Conservation (phyloP, 2,329 filamentous ascomycete genomes). For the Berkeleyomyces rouxiae region DNA sequence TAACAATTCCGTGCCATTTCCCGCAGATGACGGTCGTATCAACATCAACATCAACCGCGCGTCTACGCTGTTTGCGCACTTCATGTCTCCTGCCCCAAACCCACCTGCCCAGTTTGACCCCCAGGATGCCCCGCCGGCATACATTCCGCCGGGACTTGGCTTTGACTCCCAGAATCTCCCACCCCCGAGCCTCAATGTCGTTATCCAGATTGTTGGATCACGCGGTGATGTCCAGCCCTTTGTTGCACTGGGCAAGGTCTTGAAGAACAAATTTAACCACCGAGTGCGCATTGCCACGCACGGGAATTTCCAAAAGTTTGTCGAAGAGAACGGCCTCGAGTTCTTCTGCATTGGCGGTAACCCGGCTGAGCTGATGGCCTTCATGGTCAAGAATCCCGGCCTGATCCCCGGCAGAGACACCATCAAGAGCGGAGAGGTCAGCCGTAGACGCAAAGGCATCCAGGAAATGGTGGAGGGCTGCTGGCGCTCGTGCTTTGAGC, state of each 20-base stretch:
- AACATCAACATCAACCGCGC: constrained; percentile 67
- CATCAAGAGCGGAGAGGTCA: constrained; percentile 60
- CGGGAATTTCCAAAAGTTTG: constrained; percentile 47
- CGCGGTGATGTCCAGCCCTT: constrained; percentile 65
- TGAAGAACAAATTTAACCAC: constrained; percentile 50
- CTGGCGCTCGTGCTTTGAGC: constrained; percentile 73
- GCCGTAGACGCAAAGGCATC: constrained; percentile 56
- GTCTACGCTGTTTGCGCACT: constrained; percentile 20
- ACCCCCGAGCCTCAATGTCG: constrained; percentile 47
- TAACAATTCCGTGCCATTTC: background rate
- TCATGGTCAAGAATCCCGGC: constrained; percentile 81
- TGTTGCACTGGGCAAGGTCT: constrained; percentile 47
- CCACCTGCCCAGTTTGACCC: constrained; percentile 16
- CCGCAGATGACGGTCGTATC: constrained; percentile 53
- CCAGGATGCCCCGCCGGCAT: constrained; percentile 27
- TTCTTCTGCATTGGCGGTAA: constrained; percentile 67
- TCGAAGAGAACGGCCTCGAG: constrained; percentile 53
- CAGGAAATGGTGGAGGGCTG: constrained; percentile 68
- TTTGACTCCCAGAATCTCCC: constrained; percentile 41
- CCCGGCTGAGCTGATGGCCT: constrained; percentile 63
- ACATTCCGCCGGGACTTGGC: constrained; percentile 57
- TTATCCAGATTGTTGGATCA: constrained; percentile 60
- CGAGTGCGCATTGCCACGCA: constrained; percentile 61
- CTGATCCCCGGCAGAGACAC: constrained; percentile 71
- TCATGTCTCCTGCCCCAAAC: background rate